Conservation (phyloP, 1,284 basidiomycete genomes). For the Trichosporon sp. region DNA sequence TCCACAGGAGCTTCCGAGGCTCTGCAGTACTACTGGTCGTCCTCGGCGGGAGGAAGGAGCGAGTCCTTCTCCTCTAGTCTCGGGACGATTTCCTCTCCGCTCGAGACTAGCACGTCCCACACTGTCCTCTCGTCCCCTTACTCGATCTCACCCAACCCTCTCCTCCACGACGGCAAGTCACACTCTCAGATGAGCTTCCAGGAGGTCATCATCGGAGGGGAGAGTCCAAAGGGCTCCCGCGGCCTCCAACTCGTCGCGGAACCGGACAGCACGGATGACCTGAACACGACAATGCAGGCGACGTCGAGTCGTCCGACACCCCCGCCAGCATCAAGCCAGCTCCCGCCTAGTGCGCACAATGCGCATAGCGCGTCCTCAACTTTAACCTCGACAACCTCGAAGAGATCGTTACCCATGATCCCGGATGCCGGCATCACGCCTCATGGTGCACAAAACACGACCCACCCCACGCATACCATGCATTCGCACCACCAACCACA, state of each 20-base stretch:
- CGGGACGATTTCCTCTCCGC: slow-evolving; percentile 28
- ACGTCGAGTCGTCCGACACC: not conserved
- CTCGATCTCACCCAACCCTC: slow-evolving; percentile 28
- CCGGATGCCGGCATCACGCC: slow-evolving; percentile 19
- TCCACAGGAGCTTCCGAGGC: slow-evolving; percentile 48
- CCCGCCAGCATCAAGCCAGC: not conserved
- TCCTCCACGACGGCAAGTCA: slow-evolving; percentile 15
- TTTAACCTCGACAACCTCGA: slow-evolving; percentile 6
- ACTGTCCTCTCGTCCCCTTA: slow-evolving; percentile 29
- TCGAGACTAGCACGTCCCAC: slow-evolving; percentile 22
- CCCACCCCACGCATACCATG: not conserved
- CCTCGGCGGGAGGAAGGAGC: slow-evolving; percentile 47
- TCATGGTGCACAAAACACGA: slow-evolving; percentile 19
- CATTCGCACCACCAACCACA: slow-evolving; percentile 9
- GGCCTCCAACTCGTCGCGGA: slow-evolving; percentile 12
- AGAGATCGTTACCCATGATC: slow-evolving; percentile 17
- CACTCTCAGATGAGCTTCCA: slow-evolving; percentile 14
- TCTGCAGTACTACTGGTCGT: slow-evolving; percentile 52
- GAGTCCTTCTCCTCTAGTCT: slow-evolving; percentile 44
- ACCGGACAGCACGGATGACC: not conserved
- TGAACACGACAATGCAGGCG: not conserved
- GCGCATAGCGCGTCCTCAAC: not conserved
- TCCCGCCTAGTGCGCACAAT: not conserved
- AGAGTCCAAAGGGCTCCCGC: slow-evolving; percentile 4
- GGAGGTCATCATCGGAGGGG: not conserved